A percentile compares a stretch with the other conserved stretches of the same genome.
Evolutionary conservation across 2,329 filamentous ascomycete species (phyloP).

Genomic region (Fusarium paranaense): DNA sequence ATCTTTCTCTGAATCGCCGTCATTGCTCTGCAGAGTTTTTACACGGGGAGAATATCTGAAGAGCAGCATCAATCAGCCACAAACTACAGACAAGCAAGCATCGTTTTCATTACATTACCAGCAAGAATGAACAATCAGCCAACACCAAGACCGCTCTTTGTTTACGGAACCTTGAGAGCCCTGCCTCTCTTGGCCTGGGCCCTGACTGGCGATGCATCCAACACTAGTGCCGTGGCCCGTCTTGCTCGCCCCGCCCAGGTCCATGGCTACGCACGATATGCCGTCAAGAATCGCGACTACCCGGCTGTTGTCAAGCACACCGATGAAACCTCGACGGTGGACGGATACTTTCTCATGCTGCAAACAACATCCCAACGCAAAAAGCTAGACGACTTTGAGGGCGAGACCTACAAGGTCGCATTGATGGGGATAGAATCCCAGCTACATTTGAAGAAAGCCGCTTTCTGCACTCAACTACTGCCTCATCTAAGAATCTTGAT

Average conservation of each 20-base stretch:
- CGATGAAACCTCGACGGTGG: slow-evolving; percentile 14
- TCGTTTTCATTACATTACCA: background rate
- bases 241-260: slow-evolving; percentile 27
- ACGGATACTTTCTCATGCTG: slow-evolving; percentile 41
- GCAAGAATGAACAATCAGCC: background rate
- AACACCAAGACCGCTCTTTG: slow-evolving; percentile 39
- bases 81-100: background rate
- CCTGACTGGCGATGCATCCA: slow-evolving; percentile 43
- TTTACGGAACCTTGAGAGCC: slow-evolving; percentile 47
- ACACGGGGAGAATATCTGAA: background rate
- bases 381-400: slow-evolving; percentile 23
- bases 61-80: background rate
- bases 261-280: slow-evolving; percentile 15
- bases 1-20: background rate
- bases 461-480: background rate
- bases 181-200: slow-evolving; percentile 46
- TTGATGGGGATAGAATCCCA: background rate
- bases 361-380: slow-evolving; percentile 42
- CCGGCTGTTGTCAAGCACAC: slow-evolving; percentile 36
- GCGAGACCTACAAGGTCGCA: slow-evolving; percentile 35
- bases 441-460: background rate
- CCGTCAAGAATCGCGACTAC: slow-evolving; percentile 40
- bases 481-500: background rate
- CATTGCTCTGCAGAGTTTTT: background rate
- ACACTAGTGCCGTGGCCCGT: background rate